A percentile compares a stretch with the other conserved stretches of the same genome.
Conservation (phyloP, 805 yeast species). For the Starmerella etchellsii region DNA sequence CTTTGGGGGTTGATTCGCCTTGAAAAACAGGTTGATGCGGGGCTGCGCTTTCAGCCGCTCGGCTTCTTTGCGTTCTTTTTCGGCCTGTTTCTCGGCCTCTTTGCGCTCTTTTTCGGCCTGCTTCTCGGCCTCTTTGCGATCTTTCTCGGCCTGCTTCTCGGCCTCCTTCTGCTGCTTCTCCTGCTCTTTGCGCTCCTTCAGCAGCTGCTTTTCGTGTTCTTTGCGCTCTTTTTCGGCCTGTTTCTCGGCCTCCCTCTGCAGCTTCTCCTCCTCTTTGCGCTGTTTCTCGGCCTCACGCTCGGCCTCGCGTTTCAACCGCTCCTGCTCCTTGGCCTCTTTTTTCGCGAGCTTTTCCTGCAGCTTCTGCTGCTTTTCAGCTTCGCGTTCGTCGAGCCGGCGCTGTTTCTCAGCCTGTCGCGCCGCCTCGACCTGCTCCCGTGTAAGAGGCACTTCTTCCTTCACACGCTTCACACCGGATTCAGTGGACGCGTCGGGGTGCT, state of each 20-base stretch:
- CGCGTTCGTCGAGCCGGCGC: too few relatives aligned
- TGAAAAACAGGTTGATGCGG: constrained; percentile 19
- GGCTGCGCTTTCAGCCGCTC: constrained; percentile 19
- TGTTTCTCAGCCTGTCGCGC: too few relatives aligned
- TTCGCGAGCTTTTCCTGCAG: constrained; percentile 5
- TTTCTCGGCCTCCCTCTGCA: constrained; percentile 17
- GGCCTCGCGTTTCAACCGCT: constrained; percentile 3
- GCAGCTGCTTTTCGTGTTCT: constrained; percentile 17
- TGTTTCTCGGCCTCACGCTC: constrained; percentile 17
- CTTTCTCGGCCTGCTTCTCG: constrained; percentile 16
- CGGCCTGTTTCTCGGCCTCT: constrained; percentile 18
- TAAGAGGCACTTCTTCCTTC: neutral
- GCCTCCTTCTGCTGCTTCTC: constrained; percentile 18
- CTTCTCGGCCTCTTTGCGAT: constrained; percentile 16
- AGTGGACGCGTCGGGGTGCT: neutral
- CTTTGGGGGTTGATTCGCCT: neutral
- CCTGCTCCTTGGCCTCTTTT: constrained; percentile 4
- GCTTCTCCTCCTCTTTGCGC: constrained; percentile 20
- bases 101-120: constrained; percentile 16
- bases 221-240: constrained; percentile 14
- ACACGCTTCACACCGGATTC: neutral
- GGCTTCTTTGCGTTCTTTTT: constrained; percentile 17
- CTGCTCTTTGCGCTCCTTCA: constrained; percentile 21
- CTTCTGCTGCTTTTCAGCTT: neutral
- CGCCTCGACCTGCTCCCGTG: too few relatives aligned